Base-by-base conservation (phyloP, 352 stramenopile genomes). In the Halophytophthora batemanensis region DNA sequence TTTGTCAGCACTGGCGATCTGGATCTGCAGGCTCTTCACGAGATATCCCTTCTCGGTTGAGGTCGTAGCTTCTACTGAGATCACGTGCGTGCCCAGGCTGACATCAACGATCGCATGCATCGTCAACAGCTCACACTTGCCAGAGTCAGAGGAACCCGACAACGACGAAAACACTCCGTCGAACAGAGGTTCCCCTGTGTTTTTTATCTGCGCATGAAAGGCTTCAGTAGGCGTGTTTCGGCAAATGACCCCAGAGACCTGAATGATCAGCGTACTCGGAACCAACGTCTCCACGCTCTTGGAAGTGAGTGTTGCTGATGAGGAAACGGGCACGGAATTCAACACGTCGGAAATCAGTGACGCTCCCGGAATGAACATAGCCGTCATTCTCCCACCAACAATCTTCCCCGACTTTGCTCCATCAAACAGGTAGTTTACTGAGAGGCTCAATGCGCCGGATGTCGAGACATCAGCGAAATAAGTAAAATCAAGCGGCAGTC, bases 91-190 rank as follows among this genome's bases (percentile, higher is more conserved):
- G 18, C 67, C 72, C 23, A 62, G 18, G 0, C 42, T 17, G 0
- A 50, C 55, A 19, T 80, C 65, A 3, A 79, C 59, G 1, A 82
- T 29, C 15, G 70, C 69, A 50, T 86, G 74, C 46, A 86, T 66
- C 10, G 61, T 53, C 34, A 86, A 48, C 34, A 52, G 46, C 19
- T 86, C 75, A 21, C 75, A 86, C 2, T 33, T 50, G 22, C 60
- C 68, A 18, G 44, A 43, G 6, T 53, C 4, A 5, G 43, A 61
- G 12, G 56, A 45, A 0, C 72, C 74, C 18, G 48, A 45, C 0
- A 71, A 47, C 6, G 67, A 81, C 0, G 45, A 49, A 37, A 81
- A 86, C 0, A 64, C 48, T 6, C 63, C 69, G 53, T 86, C 74
- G 41, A 60, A 75, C 23, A 81, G 14, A 15, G 41, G 41, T 21